Evolutionary conservation across 768 basidiomycete genomes (phyloP), one percentile per base, ranked within the genome.

Genomic region (Hypholoma fasciculare): DNA sequence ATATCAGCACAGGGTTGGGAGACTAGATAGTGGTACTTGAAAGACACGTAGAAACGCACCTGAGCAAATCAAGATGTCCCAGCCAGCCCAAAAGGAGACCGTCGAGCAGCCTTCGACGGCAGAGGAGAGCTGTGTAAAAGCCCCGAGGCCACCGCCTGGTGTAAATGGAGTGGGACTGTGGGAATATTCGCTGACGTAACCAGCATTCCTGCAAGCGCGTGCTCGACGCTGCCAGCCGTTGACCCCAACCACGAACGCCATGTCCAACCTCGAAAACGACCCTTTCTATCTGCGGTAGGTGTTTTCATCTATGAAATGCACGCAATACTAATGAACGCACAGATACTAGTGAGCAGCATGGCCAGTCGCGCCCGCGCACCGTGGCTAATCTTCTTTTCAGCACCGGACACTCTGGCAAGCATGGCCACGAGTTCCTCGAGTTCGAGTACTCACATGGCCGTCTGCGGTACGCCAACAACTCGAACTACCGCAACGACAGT

Each of bases 381-480:
- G 30, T 57, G 53, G 40, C 61, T 50, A 44, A 13, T 23, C 23
- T 38, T 56, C 37, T 49, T 56, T 63, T 37, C 71, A 94, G 92
- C 74, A 96, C 96, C 30, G 96, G 97, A n/a, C 96, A 99, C 74
- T 96, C 94, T 67, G 96, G 96, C 60, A 95, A 95, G 72, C 95
- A 96, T 67, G 96, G 94, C 19, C 95, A 97, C 76, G 95, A 97
- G 72, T 98, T 98, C 72, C 82, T 99, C 47, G 96, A 99, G 72
- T 99, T 98, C 67, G 96, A 98, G 73, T 98, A 98, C 77, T 90
- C 93, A 13, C 92, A 96, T 78, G 96, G 96, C 39, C 89, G 96
- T 63, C 82, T 98, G 55, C 86, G 97, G 64, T 99, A 98, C 72
- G 97, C 97, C 61, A 96, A 98, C 80, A 98, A 98, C 80, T 98